Base-by-base conservation (phyloP, 2,329 filamentous ascomycete species). In the Pestalotiopsis sp. region DNA sequence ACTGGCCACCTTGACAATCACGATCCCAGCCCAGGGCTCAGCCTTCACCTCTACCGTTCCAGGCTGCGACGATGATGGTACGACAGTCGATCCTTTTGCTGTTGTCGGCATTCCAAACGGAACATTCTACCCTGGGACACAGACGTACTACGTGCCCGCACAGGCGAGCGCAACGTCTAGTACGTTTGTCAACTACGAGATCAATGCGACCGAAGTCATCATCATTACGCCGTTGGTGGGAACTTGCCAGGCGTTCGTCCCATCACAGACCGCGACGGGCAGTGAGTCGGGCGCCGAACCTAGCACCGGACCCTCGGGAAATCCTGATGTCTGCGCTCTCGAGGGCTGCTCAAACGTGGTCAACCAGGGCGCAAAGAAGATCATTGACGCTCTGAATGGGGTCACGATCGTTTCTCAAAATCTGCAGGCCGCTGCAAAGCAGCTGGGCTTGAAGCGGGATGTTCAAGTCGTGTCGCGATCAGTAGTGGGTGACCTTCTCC, bases 141-240 rank as follows among this genome's bases (percentile, higher is more conserved):
- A 36, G 12, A 70, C 67, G 20, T 31, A 68, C 38, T 69, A 67
- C 49, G 27, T 69, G 14, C 69, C 69, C n/a, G 64, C 69, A 1
- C 67, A 70, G 58, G 67, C 58, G 25, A 67, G 57, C 20, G 36
- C 41, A n/a, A 13, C 49, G 14, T 61, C 69, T 2, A 67, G 39
- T 13, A 67, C 69, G 5, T 68, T 66, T 27, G 38, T 67, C 41
- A 65, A 68, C 49, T 25, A 14, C 14, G 36, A 70, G 13, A 63
- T 56, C 49, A 69, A 70, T 58, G 25, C 68, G 25, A 70, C 69
- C n/a, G 41, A 70, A 60, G 69, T 70, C 4, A 27, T 70, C 58
- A 61, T 69, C 38, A 61, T 62, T 6, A 41, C 57, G 12, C 66
- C 69, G 27, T 20, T 70, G 17, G 61, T 52, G 17, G 69, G 69